A percentile compares a stretch with the other conserved stretches of the same genome.
phyloP scores from a whole-genome alignment of 768 basidiomycete genomes.

The Austroboletus eburneus region DNA sequence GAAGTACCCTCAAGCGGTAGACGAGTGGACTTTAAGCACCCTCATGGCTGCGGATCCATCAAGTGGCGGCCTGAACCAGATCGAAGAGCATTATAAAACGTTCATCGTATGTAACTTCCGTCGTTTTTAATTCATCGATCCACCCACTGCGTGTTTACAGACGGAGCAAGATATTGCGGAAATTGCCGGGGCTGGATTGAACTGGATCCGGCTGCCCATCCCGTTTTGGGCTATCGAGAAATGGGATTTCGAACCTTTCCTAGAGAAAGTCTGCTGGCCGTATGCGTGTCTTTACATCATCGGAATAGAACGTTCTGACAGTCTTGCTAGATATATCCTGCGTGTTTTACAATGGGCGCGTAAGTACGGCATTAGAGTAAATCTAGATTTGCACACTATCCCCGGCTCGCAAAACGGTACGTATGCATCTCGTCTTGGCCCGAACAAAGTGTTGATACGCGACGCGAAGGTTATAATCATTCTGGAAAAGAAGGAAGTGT shows the following conservation, averaged over 20 bases:
- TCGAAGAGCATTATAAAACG: conserved; percentile 76
- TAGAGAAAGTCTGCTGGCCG: conserved; percentile 73
- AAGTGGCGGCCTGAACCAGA: conserved; percentile 56
- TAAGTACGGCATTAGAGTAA: conserved; percentile 86
- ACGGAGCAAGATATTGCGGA: conserved; percentile 87
- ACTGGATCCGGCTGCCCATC: conserved; percentile 78
- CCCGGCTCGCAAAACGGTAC: conserved; percentile 78
- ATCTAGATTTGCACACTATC: conserved; percentile 73
- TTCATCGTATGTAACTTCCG: conserved; percentile 61
- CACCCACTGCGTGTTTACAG: conserved; percentile 34
- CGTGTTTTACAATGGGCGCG: conserved; percentile 76
- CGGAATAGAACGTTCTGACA: conserved; percentile 4
- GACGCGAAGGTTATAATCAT: conserved; percentile 47
- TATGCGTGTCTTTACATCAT: conserved; percentile 27
- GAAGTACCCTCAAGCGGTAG: conserved; percentile 50
- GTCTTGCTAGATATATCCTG: conserved; percentile 56
- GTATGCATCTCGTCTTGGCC: neutral
- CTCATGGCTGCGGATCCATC: conserved; percentile 65
- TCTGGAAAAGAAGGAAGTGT: conserved; percentile 58
- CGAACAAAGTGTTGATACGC: neutral
- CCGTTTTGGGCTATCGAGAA: conserved; percentile 86
- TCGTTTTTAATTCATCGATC: conserved; percentile 1
- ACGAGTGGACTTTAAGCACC: conserved; percentile 66
- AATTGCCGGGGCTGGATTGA: conserved; percentile 85
- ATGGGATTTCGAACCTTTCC: conserved; percentile 70